Evolutionary conservation across 768 basidiomycete species (phyloP).

Genomic region (Phaeolepiota aurea): DNA sequence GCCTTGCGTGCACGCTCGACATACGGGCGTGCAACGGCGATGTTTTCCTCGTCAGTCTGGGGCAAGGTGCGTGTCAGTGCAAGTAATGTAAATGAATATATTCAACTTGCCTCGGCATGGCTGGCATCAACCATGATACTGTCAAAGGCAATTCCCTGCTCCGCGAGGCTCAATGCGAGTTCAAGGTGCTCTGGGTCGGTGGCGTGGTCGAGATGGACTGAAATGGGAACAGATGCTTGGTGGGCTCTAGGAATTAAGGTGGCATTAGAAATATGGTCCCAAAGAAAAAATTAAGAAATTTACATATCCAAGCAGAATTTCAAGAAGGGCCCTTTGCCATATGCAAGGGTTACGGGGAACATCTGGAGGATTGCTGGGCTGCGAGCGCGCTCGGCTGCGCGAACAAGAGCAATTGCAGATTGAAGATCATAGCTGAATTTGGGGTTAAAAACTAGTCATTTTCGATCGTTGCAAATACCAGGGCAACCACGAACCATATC

Average conservation of each 20-base stretch:
- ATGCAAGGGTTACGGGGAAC: slow-evolving; percentile 36
- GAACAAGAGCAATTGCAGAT: slow-evolving; percentile 34
- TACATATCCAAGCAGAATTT: slow-evolving; percentile 34
- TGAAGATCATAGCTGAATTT: slow-evolving; percentile 35
- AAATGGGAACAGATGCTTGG: slow-evolving; percentile 37
- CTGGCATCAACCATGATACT: slow-evolving; percentile 45
- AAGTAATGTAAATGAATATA: not conserved
- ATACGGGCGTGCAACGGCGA: slow-evolving; percentile 32
- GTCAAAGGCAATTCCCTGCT: slow-evolving; percentile 36
- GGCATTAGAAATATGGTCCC: too few species aligned
- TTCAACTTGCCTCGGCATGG: slow-evolving; percentile 29
- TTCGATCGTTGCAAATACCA: not conserved
- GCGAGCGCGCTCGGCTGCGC: slow-evolving; percentile 35
- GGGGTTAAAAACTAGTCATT: not conserved
- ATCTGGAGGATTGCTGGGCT: slow-evolving; percentile 38
- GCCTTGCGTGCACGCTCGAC: slow-evolving; percentile 30
- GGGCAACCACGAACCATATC: slow-evolving; percentile 20
- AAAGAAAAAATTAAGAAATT: slow-evolving; percentile 4
- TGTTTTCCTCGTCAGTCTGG: slow-evolving; percentile 40
- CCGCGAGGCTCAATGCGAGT: slow-evolving; percentile 33
- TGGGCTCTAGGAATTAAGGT: slow-evolving; percentile 29
- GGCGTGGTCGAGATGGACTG: slow-evolving; percentile 41
- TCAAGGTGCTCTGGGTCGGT: slow-evolving; percentile 37
- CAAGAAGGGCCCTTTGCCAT: slow-evolving; percentile 37
- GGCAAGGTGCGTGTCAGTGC: not conserved